Percentiles rank a stretch among this genome's conserved stretches.
phyloP scores from a whole-genome alignment of 2,329 filamentous ascomycete genomes.

The Aspergillus luchuensis region DNA sequence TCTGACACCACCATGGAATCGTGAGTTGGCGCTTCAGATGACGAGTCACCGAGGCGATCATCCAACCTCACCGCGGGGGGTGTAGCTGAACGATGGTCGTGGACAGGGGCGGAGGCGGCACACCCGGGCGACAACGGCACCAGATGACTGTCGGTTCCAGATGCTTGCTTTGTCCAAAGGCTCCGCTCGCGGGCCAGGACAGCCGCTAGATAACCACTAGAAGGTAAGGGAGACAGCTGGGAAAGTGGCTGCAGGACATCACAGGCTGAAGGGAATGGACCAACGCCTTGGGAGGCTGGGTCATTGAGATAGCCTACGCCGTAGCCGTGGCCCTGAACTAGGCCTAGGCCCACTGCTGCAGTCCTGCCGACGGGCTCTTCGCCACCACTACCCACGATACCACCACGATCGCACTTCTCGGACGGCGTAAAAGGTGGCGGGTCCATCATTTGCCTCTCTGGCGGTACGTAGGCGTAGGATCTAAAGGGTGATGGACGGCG shows the following conservation, averaged over 20 bases:
- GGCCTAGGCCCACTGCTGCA: constrained; percentile 14
- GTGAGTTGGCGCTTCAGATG: constrained; percentile 10
- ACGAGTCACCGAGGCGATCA: constrained; percentile 7
- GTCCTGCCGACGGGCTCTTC: constrained; percentile 13
- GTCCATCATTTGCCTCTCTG: constrained; percentile 27
- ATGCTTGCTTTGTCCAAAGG: constrained; percentile 12
- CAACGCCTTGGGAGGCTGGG: constrained; percentile 4
- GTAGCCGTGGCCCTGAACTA: constrained; percentile 11
- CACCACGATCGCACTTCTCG: constrained; percentile 13
- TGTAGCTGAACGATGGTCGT: constrained; percentile 2
- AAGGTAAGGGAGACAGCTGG: constrained; percentile 23
- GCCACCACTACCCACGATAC: constrained; percentile 15
- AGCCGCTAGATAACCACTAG: constrained; percentile 28
- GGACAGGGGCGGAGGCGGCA: constrained; percentile 1
- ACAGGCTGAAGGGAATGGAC: constrained; percentile 26
- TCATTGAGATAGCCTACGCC: constrained; percentile 8
- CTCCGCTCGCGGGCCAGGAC: constrained; percentile 19
- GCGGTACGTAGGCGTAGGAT: constrained; percentile 8
- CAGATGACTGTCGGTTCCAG: constrained; percentile 4
- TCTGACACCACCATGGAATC: constrained; percentile 11
- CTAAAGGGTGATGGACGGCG: constrained; percentile 19
- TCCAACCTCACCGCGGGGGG: constrained; percentile 10
- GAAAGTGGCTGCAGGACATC: constrained; percentile 30
- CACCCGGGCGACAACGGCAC: neutral
- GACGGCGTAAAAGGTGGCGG: constrained; percentile 11